Evolutionary conservation across 192 early-diverging fungal genomes (phyloP).

Genomic region (Mortierella hygrophila): DNA sequence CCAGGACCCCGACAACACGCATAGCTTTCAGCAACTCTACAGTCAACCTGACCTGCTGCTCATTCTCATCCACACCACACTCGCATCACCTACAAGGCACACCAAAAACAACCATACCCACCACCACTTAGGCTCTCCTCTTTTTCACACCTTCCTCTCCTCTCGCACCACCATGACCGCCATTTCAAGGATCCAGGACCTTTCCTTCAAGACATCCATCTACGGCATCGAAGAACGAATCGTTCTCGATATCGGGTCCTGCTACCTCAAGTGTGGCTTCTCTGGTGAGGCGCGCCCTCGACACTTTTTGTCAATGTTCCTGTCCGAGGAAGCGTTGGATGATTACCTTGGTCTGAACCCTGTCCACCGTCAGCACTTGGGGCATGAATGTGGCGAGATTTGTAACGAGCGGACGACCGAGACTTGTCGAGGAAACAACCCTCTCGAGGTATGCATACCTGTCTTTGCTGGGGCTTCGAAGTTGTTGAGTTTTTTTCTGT

Average conservation of each 20-base stretch:
- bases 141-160: neutral
- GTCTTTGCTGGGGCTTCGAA: neutral
- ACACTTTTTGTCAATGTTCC: conserved; percentile 69
- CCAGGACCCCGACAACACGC: neutral
- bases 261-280: conserved; percentile 87
- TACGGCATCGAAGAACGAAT: conserved; percentile 88
- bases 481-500: neutral
- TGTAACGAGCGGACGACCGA: conserved; percentile 43
- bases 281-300: conserved; percentile 86
- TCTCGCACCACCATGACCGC: conserved; percentile 25
- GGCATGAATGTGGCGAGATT: conserved; percentile 48
- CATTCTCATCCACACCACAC: neutral
- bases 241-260: conserved; percentile 88
- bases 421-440: conserved; percentile 21
- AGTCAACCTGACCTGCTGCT: neutral
- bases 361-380: conserved; percentile 55
- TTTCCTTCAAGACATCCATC: conserved; percentile 64
- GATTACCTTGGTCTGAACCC: conserved; percentile 56
- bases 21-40: neutral
- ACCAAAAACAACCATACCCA: neutral
- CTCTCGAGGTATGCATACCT: conserved; percentile 36
- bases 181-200: conserved; percentile 42
- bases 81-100: too few species aligned
- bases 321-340: conserved; percentile 57
- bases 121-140: neutral